Evolutionary conservation across 371 early-diverging fungal species (phyloP), one percentile per base, ranked within the genome.

Genomic region (Mucor saturninus): DNA sequence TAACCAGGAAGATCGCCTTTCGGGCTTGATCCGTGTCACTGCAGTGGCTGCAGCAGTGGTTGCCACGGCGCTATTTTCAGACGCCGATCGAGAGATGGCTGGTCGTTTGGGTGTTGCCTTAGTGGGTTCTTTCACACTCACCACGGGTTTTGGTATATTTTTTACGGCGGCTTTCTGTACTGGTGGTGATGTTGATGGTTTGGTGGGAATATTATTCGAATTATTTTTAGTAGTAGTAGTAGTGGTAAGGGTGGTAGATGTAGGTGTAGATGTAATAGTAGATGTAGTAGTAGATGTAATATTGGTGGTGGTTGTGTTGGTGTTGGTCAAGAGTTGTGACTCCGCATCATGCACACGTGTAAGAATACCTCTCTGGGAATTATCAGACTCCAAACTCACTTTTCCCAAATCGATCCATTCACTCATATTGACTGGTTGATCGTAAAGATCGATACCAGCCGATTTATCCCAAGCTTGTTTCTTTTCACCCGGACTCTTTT

Each of bases 381-480:
- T 69, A 43, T 62, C 61, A 13, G 74, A 67, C 26, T 72, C 76
- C 11, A 76, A 56, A 45, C 73, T 74, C 2, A 69, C 73, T 49
- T 64, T 73, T 11, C 81, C 81, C 13, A 81, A 64, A 68, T 81
- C 81, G 21, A 81, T 74, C 71, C 74, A 76, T 63, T 81, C 81
- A 58, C 81, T 74, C 66, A 81, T 69, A 54, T 74, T 78, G 11
- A 81, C 81, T 4, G 81, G 81, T 38, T 71, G 71, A 46, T 81
- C 81, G 52, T 71, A 73, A 3, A 81, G 59, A 35, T 60, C 57
- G 0, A 81, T 54, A 3, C 72, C 75, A 40, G 68, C 72, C 0
- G 62, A 57, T 48, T 56, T 64, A 29, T 69, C 55, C 69, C 69
- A 69, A 31, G 65, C 35, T 26, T 46, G 38, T n/a, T 59, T 54